Percentiles rank a stretch among this genome's conserved stretches.
Evolutionary conservation across 371 early-diverging fungal species (phyloP).

Genomic region (Mortierella sp.): DNA sequence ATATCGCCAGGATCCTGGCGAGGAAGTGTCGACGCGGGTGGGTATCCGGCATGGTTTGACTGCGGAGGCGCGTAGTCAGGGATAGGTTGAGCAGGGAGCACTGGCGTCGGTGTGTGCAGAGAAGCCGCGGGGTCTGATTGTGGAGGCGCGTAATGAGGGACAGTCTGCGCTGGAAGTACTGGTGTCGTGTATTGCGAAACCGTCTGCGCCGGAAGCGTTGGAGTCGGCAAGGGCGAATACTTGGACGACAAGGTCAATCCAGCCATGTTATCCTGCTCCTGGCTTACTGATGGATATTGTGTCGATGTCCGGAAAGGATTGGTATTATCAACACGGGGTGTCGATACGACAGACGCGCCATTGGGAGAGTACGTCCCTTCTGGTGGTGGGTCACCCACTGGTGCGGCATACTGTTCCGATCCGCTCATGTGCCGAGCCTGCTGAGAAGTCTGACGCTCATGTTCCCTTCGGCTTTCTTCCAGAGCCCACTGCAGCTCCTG

Average conservation of each 20-base stretch:
- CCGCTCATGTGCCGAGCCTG: background rate
- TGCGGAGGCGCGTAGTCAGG: background rate
- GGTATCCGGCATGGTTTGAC: background rate
- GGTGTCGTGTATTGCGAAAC: background rate
- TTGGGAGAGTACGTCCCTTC: background rate
- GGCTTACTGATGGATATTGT: background rate
- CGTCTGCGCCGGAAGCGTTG: background rate
- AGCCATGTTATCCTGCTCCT: background rate
- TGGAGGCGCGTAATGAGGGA: background rate
- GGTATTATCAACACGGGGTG: background rate
- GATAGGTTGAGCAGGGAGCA: background rate
- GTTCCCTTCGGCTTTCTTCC: constrained; percentile 37
- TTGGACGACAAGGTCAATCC: background rate
- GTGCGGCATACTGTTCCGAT: background rate
- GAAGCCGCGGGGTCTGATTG: background rate
- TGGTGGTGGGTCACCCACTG: background rate
- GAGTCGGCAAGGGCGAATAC: constrained; percentile 4
- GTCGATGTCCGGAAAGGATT: background rate
- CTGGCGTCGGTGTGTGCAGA: background rate
- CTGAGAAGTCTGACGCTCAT: constrained; percentile 20
- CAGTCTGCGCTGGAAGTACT: background rate
- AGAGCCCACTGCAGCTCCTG: constrained; percentile 39
- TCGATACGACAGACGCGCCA: constrained; percentile 20
- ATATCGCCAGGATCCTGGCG: background rate
- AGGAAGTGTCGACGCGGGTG: background rate